Percentiles rank a stretch among this genome's conserved stretches.
Conservation (phyloP, 2,329 filamentous ascomycete species). For the Macrophomina pseudophaseolina region DNA sequence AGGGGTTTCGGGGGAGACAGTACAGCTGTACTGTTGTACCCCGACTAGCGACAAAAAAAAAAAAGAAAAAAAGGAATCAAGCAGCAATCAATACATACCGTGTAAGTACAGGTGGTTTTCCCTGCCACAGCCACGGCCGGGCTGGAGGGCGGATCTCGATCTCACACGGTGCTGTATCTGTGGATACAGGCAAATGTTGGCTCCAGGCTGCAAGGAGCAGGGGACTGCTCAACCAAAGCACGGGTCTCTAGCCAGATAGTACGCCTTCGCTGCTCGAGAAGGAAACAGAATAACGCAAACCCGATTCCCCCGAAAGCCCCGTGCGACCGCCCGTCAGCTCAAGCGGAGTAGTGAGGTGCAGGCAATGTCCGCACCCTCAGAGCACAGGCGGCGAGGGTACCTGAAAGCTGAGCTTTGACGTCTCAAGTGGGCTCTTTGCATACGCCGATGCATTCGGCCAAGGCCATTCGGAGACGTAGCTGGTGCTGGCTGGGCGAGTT, state of each 20-base stretch:
- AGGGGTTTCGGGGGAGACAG: slow-evolving; percentile 9
- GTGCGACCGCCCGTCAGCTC: slow-evolving; percentile 4
- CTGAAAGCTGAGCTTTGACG: slow-evolving; percentile 3
- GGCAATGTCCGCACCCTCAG: slow-evolving; percentile 17
- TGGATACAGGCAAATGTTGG: slow-evolving; percentile 13
- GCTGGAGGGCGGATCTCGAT: slow-evolving; percentile 19
- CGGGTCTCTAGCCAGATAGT: background rate
- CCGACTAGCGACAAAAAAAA: background rate
- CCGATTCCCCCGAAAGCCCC: slow-evolving; percentile 6
- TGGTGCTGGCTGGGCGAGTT: too few relatives aligned
- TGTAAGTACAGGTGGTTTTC: background rate
- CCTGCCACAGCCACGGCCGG: slow-evolving; percentile 19
- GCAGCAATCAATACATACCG: slow-evolving; percentile 15
- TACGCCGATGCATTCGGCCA: slow-evolving; percentile 8
- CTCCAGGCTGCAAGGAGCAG: slow-evolving; percentile 22
- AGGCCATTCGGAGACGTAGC: background rate
- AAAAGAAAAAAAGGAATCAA: background rate
- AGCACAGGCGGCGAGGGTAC: slow-evolving; percentile 1
- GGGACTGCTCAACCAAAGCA: slow-evolving; percentile 10
- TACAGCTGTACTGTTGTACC: slow-evolving; percentile 12
- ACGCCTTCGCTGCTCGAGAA: background rate
- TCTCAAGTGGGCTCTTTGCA: slow-evolving; percentile 15
- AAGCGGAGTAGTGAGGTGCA: slow-evolving; percentile 4
- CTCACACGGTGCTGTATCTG: slow-evolving; percentile 18
- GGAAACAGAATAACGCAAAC: background rate